Conservation (phyloP, 768 basidiomycete species). For the Austroboletus festivus region DNA sequence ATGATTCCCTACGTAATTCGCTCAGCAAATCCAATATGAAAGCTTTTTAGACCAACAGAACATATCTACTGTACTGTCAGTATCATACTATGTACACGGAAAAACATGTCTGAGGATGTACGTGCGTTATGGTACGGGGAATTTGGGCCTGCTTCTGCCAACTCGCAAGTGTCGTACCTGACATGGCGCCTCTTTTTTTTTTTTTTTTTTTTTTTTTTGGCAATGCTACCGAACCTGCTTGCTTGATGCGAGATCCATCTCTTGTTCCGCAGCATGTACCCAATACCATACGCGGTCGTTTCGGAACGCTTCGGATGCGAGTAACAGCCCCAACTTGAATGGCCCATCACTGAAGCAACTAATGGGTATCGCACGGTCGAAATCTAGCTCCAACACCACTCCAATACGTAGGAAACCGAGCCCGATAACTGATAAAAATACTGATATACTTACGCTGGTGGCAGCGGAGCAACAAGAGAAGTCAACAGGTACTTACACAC, state of each 20-base stretch:
- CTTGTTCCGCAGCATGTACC: background rate
- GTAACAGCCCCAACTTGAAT: background rate
- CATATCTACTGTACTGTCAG: no score
- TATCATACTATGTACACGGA: no score
- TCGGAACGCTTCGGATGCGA: background rate
- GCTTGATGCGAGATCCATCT: slow-evolving; percentile 19
- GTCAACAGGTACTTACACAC: slow-evolving; percentile 34
- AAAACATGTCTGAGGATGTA: no score
- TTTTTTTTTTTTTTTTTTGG: slow-evolving; percentile 8
- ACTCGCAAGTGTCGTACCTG: slow-evolving; percentile 13
- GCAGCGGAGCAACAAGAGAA: slow-evolving; percentile 27
- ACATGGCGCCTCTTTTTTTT: slow-evolving; percentile 20
- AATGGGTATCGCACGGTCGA: background rate
- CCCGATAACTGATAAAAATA: slow-evolving; percentile 28
- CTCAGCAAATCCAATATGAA: no score
- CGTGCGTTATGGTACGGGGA: no score
- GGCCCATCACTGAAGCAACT: no score
- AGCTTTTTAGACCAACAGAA: no score
- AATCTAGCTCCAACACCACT: slow-evolving; percentile 5
- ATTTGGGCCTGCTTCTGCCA: slow-evolving; percentile 1
- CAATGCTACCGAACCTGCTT: slow-evolving; percentile 11
- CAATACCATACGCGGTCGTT: background rate
- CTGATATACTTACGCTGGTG: slow-evolving; percentile 36
- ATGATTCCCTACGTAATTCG: slow-evolving; percentile 1
- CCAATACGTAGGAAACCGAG: slow-evolving; percentile 6